A percentile compares a stretch with the other conserved stretches of the same genome.
These are phyloP conservation scores for Celoporthe dispersa DNA, from an alignment of 2,329 filamentous ascomycete genomes.

Conservation along the genomic window DNA sequence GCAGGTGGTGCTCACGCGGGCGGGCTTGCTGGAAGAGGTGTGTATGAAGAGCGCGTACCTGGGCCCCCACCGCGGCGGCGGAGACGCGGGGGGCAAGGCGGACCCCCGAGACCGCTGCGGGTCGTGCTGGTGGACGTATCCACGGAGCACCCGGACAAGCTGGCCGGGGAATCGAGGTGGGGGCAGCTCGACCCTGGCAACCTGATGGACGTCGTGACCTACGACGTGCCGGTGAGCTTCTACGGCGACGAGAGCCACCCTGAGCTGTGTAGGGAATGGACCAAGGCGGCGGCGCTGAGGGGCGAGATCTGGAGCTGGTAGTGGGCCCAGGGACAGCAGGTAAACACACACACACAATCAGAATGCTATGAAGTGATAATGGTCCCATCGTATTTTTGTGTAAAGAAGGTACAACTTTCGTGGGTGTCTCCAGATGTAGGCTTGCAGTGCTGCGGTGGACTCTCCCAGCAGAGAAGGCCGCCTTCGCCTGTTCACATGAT, in stretches of 20 bases:
- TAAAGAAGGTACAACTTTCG: too few relatives aligned
- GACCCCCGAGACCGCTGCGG: conserved; percentile 31
- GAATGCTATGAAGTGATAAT: too few relatives aligned
- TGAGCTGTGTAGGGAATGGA: conserved; percentile 46
- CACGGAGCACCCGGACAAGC: conserved; percentile 33
- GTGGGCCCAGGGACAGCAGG: not conserved
- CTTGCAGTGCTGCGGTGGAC: not conserved
- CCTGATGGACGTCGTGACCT: conserved; percentile 44
- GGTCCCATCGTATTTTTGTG: too few relatives aligned
- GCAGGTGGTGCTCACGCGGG: conserved; percentile 48
- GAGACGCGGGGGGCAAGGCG: conserved; percentile 33
- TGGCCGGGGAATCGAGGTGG: conserved; percentile 39
- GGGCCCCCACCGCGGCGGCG: not conserved
- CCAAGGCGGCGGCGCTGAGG: conserved; percentile 45
- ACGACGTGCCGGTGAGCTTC: conserved; percentile 45
- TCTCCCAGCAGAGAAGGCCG: not conserved
- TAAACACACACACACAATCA: not conserved
- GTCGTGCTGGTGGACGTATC: conserved; percentile 41
- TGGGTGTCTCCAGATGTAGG: too few relatives aligned
- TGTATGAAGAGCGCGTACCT: conserved; percentile 42
- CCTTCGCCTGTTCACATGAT: not conserved
- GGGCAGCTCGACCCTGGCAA: conserved; percentile 40
- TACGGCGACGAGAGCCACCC: conserved; percentile 44
- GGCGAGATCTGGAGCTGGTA: conserved; percentile 47
- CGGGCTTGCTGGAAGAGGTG: conserved; percentile 38